phyloP scores from a whole-genome alignment of 768 basidiomycete genomes.

The Austroboletus eburneus region DNA sequence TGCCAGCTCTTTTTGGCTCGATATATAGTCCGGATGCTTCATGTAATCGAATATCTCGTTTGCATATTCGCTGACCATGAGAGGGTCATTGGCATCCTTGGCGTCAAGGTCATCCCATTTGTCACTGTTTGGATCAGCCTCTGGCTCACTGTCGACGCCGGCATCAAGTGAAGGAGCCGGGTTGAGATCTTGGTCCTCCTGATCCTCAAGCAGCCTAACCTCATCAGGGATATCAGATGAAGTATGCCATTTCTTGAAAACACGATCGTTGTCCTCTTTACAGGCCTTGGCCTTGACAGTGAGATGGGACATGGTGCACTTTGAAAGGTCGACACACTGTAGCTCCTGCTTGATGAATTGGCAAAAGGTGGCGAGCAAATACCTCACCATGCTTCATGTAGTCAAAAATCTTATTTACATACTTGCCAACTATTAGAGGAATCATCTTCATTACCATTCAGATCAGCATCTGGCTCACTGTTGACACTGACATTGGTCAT shows the following conservation, averaged over 20 bases:
- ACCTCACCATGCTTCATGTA: too few species aligned
- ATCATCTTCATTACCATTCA: too few species aligned
- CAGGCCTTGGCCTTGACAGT: conserved; percentile 33
- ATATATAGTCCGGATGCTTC: conserved; percentile 80
- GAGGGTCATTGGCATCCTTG: conserved; percentile 88
- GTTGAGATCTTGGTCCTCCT: conserved; percentile 32
- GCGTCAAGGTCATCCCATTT: conserved; percentile 91
- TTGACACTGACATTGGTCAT: too few species aligned
- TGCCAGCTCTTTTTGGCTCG: conserved; percentile 72
- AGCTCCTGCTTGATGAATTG: conserved; percentile 27
- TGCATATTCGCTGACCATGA: conserved; percentile 98
- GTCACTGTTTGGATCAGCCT: conserved; percentile 60
- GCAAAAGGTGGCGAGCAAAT: too few species aligned
- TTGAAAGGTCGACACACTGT: conserved; percentile 24
- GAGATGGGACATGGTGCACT: conserved; percentile 32
- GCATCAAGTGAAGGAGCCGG: conserved; percentile 40
- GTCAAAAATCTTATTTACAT: too few species aligned
- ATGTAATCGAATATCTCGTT: conserved; percentile 91
- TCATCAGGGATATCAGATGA: conserved; percentile 58
- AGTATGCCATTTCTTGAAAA: conserved; percentile 71
- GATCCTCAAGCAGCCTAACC: conserved; percentile 40
- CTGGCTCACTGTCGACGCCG: conserved; percentile 43
- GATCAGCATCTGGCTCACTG: too few species aligned
- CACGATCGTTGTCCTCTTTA: conserved; percentile 55
- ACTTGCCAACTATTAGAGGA: too few species aligned